phyloP scores from a whole-genome alignment of 1,284 basidiomycete genomes.

The Naganishia sp. region DNA sequence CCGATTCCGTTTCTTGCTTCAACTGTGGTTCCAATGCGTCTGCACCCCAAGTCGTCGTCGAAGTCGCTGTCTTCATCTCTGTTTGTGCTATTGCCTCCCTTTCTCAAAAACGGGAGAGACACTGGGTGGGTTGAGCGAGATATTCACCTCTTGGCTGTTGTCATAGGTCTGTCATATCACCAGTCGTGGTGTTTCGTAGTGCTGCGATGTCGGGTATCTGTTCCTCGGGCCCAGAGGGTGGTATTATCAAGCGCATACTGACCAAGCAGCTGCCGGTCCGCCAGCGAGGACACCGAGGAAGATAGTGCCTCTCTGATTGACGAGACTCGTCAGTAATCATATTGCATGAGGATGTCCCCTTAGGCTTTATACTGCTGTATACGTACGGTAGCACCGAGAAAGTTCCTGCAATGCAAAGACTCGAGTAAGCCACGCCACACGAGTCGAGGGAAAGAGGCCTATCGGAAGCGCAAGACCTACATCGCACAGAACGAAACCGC shows the following conservation, averaged over 20 bases:
- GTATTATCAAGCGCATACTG: conserved; percentile 3
- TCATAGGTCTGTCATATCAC: not conserved
- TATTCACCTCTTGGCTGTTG: conserved; percentile 4
- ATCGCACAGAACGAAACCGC: conserved; percentile 38
- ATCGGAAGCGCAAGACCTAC: conserved; percentile 5
- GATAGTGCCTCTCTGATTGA: conserved; percentile 64
- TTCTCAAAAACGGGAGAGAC: not conserved
- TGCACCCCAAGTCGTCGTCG: not conserved
- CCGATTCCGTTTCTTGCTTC: not conserved
- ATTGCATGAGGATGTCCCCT: not conserved
- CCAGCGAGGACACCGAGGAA: conserved; percentile 79
- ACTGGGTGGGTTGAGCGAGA: not conserved
- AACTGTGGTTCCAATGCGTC: too few relatives aligned
- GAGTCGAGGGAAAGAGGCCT: not conserved
- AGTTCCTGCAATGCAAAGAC: conserved; percentile 29
- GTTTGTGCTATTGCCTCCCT: not conserved
- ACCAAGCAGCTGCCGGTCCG: conserved; percentile 72
- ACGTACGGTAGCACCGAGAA: conserved; percentile 35
- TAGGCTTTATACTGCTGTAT: too few relatives aligned
- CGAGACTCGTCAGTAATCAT: not conserved
- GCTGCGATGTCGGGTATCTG: conserved; percentile 6
- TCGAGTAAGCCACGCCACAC: too few relatives aligned
- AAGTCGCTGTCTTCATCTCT: not conserved
- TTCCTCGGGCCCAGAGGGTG: not conserved
- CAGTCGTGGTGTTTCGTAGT: conserved; percentile 1